phyloP scores from a whole-genome alignment of 352 stramenopile genomes.

The Phytophthora hybrid region DNA sequence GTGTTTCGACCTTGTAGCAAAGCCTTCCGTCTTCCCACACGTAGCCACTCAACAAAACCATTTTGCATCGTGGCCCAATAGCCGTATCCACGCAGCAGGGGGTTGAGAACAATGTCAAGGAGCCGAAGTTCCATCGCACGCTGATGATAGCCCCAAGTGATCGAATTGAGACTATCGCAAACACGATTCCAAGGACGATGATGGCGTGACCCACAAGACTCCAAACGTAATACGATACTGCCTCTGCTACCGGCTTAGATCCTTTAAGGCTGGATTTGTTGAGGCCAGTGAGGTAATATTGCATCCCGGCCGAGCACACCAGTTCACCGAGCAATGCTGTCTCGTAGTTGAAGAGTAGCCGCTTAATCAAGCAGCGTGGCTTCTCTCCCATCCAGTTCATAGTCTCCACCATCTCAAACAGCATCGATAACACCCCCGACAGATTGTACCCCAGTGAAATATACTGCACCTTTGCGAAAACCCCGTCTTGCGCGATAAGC shows the following conservation, averaged over 20 bases:
- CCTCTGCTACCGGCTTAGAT: constrained; percentile 16
- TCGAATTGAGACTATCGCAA: constrained; percentile 30
- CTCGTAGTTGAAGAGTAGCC: constrained; percentile 43
- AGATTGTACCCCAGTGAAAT: constrained; percentile 46
- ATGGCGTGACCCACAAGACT: constrained; percentile 38
- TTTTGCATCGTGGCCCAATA: constrained; percentile 25
- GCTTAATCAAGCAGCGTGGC: constrained; percentile 31
- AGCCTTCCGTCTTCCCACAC: constrained; percentile 34
- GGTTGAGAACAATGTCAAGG: constrained; percentile 10
- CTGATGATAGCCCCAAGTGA: constrained; percentile 30
- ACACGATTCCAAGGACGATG: constrained; percentile 35
- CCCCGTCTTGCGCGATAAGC: constrained; percentile 38
- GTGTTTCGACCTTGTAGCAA: constrained; percentile 31
- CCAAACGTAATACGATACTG: constrained; percentile 42
- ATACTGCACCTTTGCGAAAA: constrained; percentile 45
- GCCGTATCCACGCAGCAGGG: constrained; percentile 31
- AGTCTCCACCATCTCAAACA: constrained; percentile 40
- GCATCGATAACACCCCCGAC: constrained; percentile 32
- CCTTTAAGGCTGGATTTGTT: constrained; percentile 37
- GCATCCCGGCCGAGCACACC: constrained; percentile 24
- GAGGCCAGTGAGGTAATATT: constrained; percentile 38
- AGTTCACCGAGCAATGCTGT: constrained; percentile 38
- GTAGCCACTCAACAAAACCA: constrained; percentile 35
- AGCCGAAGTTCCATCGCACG: constrained; percentile 15
- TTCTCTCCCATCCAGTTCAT: constrained; percentile 38